Conservation (phyloP, 2,329 filamentous ascomycete species). For the Colletotrichum trifolii region DNA sequence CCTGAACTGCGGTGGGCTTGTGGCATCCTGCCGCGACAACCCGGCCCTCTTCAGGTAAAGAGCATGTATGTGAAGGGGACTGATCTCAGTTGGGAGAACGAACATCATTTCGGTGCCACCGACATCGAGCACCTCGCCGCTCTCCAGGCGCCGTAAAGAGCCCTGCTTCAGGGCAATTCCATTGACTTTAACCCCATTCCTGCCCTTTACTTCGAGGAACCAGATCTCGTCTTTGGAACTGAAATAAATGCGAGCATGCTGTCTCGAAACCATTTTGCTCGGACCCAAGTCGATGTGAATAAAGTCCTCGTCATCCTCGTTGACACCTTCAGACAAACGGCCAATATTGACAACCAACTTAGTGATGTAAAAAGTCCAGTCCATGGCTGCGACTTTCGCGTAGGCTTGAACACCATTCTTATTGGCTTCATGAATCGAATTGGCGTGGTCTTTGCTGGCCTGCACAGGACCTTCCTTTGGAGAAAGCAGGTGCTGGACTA, state of each 20-base stretch:
- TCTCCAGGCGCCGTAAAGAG: conserved; percentile 74
- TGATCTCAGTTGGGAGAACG: conserved; percentile 82
- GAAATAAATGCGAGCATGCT: conserved; percentile 81
- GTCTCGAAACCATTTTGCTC: conserved; percentile 82
- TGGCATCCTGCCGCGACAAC: conserved; percentile 47
- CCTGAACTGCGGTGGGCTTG: conserved; percentile 30
- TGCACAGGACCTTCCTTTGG: conserved; percentile 61
- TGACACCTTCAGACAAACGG: conserved; percentile 67
- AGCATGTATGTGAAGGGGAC: conserved; percentile 73
- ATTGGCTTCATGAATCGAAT: conserved; percentile 71
- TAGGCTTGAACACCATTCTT: conserved; percentile 77
- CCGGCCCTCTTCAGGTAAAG: conserved; percentile 77
- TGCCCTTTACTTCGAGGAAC: conserved; percentile 88
- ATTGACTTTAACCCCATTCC: conserved; percentile 91
- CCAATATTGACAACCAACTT: conserved; percentile 82
- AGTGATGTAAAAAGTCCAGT: conserved; percentile 88
- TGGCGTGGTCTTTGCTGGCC: conserved; percentile 71
- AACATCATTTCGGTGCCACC: conserved; percentile 98
- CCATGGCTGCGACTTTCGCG: conserved; percentile 82
- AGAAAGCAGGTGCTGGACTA: conserved; percentile 62
- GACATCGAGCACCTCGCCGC: conserved; percentile 92
- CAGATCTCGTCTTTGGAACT: conserved; percentile 77
- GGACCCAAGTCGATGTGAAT: conserved; percentile 92
- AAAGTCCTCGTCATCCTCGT: conserved; percentile 59
- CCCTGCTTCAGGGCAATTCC: conserved; percentile 76